Base-by-base conservation (phyloP, 2,329 filamentous ascomycete genomes). In the Fusarium nodosum region DNA sequence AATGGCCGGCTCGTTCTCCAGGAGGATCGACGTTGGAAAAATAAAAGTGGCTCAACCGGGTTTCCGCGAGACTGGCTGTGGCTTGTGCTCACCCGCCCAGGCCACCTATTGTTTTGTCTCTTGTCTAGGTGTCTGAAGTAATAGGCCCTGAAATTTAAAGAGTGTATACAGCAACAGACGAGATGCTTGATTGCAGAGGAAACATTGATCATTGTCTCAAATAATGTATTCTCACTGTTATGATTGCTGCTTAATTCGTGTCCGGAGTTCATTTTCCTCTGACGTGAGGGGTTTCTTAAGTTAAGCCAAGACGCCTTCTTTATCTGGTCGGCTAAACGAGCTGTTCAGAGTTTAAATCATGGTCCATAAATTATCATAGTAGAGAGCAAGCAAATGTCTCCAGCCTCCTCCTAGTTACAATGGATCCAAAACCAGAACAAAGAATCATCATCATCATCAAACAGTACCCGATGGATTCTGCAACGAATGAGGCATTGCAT, bases 41-140 rank as follows among this genome's bases (percentile, higher is more conserved):
- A 55, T 71, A 55, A 52, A 54, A 67, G 58, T 73, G 70, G 68
- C 68, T 66, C 52, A 60, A 59, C 66, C 56, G 33, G 28, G 50
- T 54, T 50, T 57, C 61, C 53, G 42, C 38, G 42, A 63, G 71
- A 64, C 71, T 46, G 28, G 20, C 44, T 46, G 69, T 74, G 71
- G 71, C 72, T 73, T 74, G 36, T 56, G 60, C 42, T 24, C 51
- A 68, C 45, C 57, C 52, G 57, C 68, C 64, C 60, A 41, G 61
- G 62, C 46, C 46, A 41, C 48, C 55, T 52, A 41, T 56, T 56
- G 60, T 58, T 71, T 68, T 58, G 47, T 53, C 42, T 45, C 52
- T 73, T 72, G 42, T 63, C 45, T 48, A 45, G 50, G 58, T 57
- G 57, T 48, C 62, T 42, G 51, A 52, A 64, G 55, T 72, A 41